phyloP scores from a whole-genome alignment of 164 flowering plant species.

The Umbilicus rupestris region DNA sequence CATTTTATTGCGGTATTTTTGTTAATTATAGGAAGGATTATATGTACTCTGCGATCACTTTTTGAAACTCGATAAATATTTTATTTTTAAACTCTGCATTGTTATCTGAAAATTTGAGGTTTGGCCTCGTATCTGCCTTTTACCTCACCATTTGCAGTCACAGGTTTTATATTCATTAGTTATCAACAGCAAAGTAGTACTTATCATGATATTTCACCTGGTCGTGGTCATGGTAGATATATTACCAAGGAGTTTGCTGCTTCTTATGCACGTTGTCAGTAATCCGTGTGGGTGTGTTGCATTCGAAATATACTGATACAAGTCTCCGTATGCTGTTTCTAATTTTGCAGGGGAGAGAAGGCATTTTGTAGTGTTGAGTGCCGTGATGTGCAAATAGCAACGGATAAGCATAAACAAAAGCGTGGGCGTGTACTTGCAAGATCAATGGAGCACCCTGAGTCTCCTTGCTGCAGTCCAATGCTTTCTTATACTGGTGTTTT shows the following conservation, averaged over 20 bases:
- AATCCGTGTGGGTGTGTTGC: too few species aligned
- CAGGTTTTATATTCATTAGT: background rate
- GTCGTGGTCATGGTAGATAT: too few species aligned
- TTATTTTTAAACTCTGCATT: background rate
- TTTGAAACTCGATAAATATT: background rate
- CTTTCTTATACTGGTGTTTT: constrained; percentile 37
- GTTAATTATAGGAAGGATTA: too few species aligned
- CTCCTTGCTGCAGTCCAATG: constrained; percentile 41
- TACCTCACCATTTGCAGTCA: background rate
- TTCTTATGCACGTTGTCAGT: too few species aligned
- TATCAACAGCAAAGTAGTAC: background rate
- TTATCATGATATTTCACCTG: too few species aligned
- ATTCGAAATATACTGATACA: background rate
- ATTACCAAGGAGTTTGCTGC: too few species aligned
- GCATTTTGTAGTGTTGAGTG: constrained; percentile 62
- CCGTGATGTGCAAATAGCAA: constrained; percentile 34
- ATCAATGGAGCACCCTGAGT: constrained; percentile 26
- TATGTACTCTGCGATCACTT: too few species aligned
- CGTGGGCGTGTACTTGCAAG: constrained; percentile 24
- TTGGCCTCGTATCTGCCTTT: background rate
- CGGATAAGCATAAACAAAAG: constrained; percentile 36
- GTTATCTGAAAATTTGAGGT: background rate
- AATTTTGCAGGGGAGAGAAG: constrained; percentile 44
- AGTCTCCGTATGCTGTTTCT: background rate
- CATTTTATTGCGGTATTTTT: too few species aligned